Percentiles rank a stretch among this genome's conserved stretches.
Evolutionary conservation across 139 green algal genomes (phyloP).

Genomic region (Micractinium sp.): DNA sequence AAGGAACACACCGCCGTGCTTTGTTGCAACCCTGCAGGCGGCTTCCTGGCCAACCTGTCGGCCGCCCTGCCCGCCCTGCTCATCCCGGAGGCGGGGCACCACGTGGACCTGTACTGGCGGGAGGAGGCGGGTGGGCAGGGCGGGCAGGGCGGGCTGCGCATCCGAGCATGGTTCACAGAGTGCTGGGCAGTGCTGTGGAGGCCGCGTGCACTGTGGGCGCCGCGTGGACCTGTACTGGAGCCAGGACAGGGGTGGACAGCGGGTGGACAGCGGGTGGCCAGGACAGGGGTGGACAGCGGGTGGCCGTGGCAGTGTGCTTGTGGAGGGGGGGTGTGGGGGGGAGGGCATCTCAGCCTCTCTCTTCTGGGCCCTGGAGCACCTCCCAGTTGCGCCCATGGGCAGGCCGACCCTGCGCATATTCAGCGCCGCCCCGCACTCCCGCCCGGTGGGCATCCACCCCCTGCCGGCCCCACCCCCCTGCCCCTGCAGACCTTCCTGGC

Average conservation of each 20-base stretch:
- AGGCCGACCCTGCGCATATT: no score
- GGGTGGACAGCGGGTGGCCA: background rate
- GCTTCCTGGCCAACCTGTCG: background rate
- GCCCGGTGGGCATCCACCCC: no score
- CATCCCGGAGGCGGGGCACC: background rate
- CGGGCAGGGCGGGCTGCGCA: background rate
- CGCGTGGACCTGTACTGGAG: background rate
- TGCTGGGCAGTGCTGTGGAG: background rate
- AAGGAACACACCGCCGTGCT: no score
- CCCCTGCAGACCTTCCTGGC: background rate
- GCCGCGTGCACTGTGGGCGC: background rate
- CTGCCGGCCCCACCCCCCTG: no score
- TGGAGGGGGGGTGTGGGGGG: background rate
- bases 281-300: background rate
- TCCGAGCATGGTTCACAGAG: background rate
- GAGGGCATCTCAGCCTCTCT: background rate
- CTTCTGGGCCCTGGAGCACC: background rate
- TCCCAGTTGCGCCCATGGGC: no score
- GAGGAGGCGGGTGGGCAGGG: background rate
- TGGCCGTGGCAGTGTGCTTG: background rate
- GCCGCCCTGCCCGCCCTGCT: background rate
- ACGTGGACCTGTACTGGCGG: slow-evolving; percentile 6
- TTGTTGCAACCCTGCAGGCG: background rate
- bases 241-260: background rate
- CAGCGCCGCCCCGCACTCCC: no score